Conservation (phyloP, 331 rosid genomes). For the Malus hybrid region DNA sequence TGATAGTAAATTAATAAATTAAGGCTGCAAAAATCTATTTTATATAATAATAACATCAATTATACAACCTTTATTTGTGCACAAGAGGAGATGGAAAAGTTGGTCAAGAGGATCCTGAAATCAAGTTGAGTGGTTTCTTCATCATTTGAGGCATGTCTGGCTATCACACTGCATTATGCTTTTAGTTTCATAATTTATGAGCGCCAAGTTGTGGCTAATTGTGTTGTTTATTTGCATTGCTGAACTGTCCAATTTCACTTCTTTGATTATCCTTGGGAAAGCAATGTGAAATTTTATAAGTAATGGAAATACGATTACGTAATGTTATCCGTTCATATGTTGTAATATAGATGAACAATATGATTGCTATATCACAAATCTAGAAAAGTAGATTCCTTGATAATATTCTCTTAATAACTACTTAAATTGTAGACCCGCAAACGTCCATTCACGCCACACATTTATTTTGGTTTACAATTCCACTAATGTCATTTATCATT, state of each 20-base stretch:
- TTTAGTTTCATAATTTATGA: neutral
- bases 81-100: slow-evolving; percentile 38
- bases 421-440: too few relatives aligned
- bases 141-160: slow-evolving; percentile 24
- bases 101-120: slow-evolving; percentile 9
- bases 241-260: neutral
- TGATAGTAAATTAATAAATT: neutral
- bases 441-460: too few relatives aligned
- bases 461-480: neutral
- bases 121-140: slow-evolving; percentile 13
- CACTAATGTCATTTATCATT: neutral
- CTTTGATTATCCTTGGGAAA: neutral
- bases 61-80: neutral
- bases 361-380: too few relatives aligned
- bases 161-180: neutral
- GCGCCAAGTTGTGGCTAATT: neutral
- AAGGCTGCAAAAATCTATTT: slow-evolving; percentile 1
- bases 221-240: slow-evolving; percentile 5
- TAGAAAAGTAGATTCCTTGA: too few relatives aligned
- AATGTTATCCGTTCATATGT: too few relatives aligned
- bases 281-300: too few relatives aligned
- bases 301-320: too few relatives aligned
- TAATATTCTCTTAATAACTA: too few relatives aligned
- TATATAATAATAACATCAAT: neutral
- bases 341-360: too few relatives aligned